Evolutionary conservation across 208 protist genomes (phyloP).

Genomic region (Trypanosoma cruzi): DNA sequence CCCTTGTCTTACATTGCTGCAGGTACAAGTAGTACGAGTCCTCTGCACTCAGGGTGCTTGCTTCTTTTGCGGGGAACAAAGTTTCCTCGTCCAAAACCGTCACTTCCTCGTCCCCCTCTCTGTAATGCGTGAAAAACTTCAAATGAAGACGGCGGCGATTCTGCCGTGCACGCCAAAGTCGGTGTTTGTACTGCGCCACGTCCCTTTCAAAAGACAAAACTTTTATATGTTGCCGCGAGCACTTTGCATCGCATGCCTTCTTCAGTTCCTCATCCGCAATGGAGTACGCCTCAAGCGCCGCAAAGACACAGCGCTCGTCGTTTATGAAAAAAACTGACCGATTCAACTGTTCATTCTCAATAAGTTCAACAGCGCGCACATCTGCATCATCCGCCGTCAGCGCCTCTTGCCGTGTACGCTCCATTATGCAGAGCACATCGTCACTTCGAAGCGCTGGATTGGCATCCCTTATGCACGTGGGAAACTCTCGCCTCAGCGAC

Average conservation of each 20-base stretch:
- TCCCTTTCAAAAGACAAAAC: conserved; percentile 32
- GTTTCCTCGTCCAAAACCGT: conserved; percentile 6
- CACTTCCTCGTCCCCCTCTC: conserved; percentile 36
- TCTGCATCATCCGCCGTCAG: conserved; percentile 25
- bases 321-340: conserved; percentile 49
- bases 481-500: conserved; percentile 33
- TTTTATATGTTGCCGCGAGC: conserved; percentile 23
- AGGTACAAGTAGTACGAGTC: conserved; percentile 62
- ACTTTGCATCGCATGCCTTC: conserved; percentile 31
- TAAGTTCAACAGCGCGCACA: conserved; percentile 18
- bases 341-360: conserved; percentile 43
- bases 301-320: conserved; percentile 54
- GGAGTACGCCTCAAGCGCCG: conserved; percentile 47
- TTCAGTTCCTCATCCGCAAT: conserved; percentile 46
- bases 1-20: conserved; percentile 33
- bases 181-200: conserved; percentile 45
- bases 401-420: conserved; percentile 39
- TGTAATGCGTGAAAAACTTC: conserved; percentile 22
- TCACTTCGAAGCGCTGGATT: conserved; percentile 49
- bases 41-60: conserved; percentile 15
- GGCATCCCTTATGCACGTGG: conserved; percentile 53
- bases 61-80: neutral
- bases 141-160: conserved; percentile 34
- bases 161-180: conserved; percentile 46
- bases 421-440: conserved; percentile 43